A percentile compares a stretch with the other conserved stretches of the same genome.
Conservation (phyloP, 768 basidiomycete genomes). For the Lactarius tabidus region DNA sequence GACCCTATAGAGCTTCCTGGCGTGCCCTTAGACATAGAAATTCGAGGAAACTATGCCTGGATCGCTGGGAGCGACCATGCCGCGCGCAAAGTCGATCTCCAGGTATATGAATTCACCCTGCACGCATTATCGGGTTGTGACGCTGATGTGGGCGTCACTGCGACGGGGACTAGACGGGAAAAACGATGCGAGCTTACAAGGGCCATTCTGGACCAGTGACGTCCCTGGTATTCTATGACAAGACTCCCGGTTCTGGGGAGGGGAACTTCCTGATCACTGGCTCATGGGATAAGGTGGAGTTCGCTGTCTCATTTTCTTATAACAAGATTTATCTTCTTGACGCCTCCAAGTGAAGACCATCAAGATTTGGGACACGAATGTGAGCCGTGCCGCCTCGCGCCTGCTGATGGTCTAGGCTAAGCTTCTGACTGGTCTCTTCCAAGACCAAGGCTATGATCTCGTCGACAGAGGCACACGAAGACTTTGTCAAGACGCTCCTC, state of each 20-base stretch:
- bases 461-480: conserved; percentile 72
- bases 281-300: conserved; percentile 83
- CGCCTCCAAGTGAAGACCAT: conserved; percentile 55
- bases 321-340: conserved; percentile 14
- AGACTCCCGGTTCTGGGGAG: conserved; percentile 37
- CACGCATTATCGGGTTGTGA: not conserved
- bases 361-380: conserved; percentile 79
- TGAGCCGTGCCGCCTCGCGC: conserved; percentile 35
- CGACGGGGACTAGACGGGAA: conserved; percentile 59
- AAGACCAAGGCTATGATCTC: conserved; percentile 71
- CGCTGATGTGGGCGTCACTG: not conserved
- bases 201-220: conserved; percentile 92
- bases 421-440: conserved; percentile 2
- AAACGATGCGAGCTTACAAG: conserved; percentile 66
- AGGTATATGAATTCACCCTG: conserved; percentile 48
- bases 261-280: conserved; percentile 71
- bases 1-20: conserved; percentile 72
- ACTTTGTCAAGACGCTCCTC: conserved; percentile 86
- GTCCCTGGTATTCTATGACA: conserved; percentile 63
- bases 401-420: conserved; percentile 13
- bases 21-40: conserved; percentile 66
- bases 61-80: conserved; percentile 83
- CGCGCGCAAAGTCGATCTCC: conserved; percentile 67
- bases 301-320: not conserved
- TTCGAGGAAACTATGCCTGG: conserved; percentile 70